Evolutionary conservation across 148 eudicot species (phyloP), one percentile per base, ranked within the genome.

Genomic region (Spergularia marina): DNA sequence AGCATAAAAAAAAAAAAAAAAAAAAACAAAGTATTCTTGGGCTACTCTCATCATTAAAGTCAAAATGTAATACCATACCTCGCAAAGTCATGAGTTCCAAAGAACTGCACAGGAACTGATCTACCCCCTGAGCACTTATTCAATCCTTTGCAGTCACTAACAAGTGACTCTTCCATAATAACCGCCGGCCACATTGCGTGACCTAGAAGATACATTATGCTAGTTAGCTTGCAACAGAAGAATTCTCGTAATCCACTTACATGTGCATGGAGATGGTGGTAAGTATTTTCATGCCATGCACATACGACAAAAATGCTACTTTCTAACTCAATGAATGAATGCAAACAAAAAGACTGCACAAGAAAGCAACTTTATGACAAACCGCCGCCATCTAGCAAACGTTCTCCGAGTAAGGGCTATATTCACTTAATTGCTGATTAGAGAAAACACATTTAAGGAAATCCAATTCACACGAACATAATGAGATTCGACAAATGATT

Each of bases 61-160:
- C 53, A 14, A 67, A 40, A 14, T 41, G 14, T 16, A 21, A 65
- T 21, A 53, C 79, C 78, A 62, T 30, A 92, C 99, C 99, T 95
- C 44, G 99, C 99, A 79, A 95, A 95, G 77, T 95, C 99, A 85
- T 95, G 91, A 74, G 94, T 85, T 71, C 99, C 99, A 86, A 95
- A 95, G 76, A 95, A 95, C 72, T 95, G 99, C 78, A 95, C 99
- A 68, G 91, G 86, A 77, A 92, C 80, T 67, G 96, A 90, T 83
- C 89, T 87, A 67, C 87, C 89, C 70, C 92, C 97, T 8, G 86
- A 81, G 78, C 57, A 60, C 79, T 86, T 92, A 54, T 71, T 85
- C 72, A 95, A 82, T 55, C 97, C 96, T 84, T 83, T 91, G 63
- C 86, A 80, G 53, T 84, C 78, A 83, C 78, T 84, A 47, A 87